Percentiles rank a stretch among this genome's conserved stretches.
Conservation (phyloP, 192 early-diverging fungal genomes). For the Helicostylum pulchrum region DNA sequence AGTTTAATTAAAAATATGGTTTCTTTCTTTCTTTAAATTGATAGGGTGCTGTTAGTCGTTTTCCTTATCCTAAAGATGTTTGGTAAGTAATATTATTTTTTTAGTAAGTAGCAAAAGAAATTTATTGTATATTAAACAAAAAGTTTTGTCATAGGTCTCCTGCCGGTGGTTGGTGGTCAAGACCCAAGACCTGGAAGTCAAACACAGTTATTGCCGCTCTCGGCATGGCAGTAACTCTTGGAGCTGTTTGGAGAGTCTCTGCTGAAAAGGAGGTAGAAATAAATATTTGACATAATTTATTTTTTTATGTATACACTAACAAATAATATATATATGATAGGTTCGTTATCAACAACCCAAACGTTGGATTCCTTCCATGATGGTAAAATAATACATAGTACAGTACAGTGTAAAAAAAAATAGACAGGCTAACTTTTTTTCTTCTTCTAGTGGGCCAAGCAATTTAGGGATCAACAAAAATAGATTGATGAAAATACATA, state of each 20-base stretch:
- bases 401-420: no score
- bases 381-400: slow-evolving; percentile 26
- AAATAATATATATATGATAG: slow-evolving; percentile 9
- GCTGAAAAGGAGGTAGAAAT: slow-evolving; percentile 37
- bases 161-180: slow-evolving; percentile 48
- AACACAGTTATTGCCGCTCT: slow-evolving; percentile 39
- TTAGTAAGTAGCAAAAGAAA: neutral
- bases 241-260: slow-evolving; percentile 41
- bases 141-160: slow-evolving; percentile 33
- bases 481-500: slow-evolving; percentile 3
- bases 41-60: slow-evolving; percentile 27
- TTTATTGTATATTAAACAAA: no score
- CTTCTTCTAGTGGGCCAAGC: slow-evolving; percentile 38
- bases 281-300: neutral
- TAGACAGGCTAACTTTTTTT: neutral
- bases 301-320: neutral
- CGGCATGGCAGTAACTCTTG: slow-evolving; percentile 36
- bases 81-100: slow-evolving; percentile 1
- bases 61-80: slow-evolving; percentile 23
- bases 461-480: slow-evolving; percentile 37
- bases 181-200: slow-evolving; percentile 44
- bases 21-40: neutral
- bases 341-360: slow-evolving; percentile 41
- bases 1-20: neutral
- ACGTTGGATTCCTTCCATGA: slow-evolving; percentile 52